Conservation (phyloP, 805 yeast genomes). For the Deakozyma indianensis region DNA sequence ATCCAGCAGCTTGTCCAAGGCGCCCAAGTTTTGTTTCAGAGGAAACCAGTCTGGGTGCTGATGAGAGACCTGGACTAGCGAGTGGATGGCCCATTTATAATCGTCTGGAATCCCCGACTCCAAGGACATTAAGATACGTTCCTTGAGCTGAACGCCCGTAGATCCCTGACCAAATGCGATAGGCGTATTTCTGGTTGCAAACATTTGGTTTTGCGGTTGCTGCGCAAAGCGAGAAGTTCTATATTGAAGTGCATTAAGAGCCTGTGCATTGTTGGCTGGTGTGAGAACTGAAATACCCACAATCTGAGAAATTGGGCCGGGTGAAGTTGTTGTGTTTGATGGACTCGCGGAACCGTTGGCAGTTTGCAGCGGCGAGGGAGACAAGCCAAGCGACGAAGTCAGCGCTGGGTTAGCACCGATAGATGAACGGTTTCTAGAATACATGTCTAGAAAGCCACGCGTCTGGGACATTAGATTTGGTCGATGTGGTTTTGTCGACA, state of each 20-base stretch:
- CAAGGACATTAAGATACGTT: slow-evolving; percentile 58
- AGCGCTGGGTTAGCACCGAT: too few relatives aligned
- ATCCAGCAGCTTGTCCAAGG: slow-evolving; percentile 5
- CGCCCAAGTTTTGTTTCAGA: slow-evolving; percentile 23
- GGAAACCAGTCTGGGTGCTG: slow-evolving; percentile 35
- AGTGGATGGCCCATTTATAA: slow-evolving; percentile 55
- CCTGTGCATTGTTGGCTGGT: slow-evolving; percentile 18
- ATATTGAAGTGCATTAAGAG: slow-evolving; percentile 16
- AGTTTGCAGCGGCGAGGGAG: too few relatives aligned
- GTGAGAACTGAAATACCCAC: slow-evolving; percentile 21
- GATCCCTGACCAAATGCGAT: slow-evolving; percentile 16
- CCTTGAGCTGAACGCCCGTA: slow-evolving; percentile 48
- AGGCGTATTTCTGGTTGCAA: slow-evolving; percentile 10
- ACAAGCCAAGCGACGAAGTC: too few relatives aligned
- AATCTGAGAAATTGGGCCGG: neutral
- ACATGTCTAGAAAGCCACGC: too few relatives aligned
- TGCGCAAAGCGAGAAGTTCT: slow-evolving; percentile 8
- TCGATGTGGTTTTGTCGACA: too few relatives aligned
- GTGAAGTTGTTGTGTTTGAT: neutral
- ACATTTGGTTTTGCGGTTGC: neutral
- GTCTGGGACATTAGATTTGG: too few relatives aligned
- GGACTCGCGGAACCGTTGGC: neutral
- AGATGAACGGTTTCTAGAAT: too few relatives aligned
- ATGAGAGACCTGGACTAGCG: slow-evolving; percentile 32
- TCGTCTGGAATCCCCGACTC: slow-evolving; percentile 51